A percentile compares a stretch with the other conserved stretches of the same genome.
These are phyloP conservation scores for Wickerhamomyces chaumierensis DNA, from an alignment of 805 yeast species.

Conservation along the genomic window DNA sequence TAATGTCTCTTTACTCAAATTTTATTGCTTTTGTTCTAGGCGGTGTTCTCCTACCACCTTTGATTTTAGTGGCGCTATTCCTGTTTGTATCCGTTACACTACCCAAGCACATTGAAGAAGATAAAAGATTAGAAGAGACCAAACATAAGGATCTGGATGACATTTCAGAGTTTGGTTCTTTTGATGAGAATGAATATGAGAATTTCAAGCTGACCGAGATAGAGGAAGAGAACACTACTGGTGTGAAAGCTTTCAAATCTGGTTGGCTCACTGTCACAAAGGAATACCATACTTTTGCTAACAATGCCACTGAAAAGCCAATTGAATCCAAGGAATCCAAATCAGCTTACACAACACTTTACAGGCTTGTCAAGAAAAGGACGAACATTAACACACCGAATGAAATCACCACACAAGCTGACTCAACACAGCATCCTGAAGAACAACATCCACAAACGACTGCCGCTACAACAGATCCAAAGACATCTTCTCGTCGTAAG, in stretches of 20 bases:
- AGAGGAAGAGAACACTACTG: conserved; percentile 48
- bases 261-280: conserved; percentile 86
- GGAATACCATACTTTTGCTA: conserved; percentile 46
- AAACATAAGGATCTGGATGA: conserved; percentile 9
- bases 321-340: conserved; percentile 20
- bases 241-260: conserved; percentile 48
- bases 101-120: conserved; percentile 21
- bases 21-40: conserved; percentile 54
- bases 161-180: conserved; percentile 9
- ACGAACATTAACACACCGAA: conserved; percentile 1
- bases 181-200: conserved; percentile 19
- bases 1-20: conserved; percentile 10
- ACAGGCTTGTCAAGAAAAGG: conserved; percentile 36
- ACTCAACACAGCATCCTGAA: conserved; percentile 1
- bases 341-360: conserved; percentile 51
- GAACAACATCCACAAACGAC: conserved; percentile 4
- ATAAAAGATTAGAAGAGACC: conserved; percentile 12
- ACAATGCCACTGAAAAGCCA: conserved; percentile 26
- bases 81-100: conserved; percentile 25
- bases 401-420: conserved; percentile 1
- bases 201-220: conserved; percentile 48
- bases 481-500: conserved; percentile 32
- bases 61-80: conserved; percentile 29
- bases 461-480: conserved; percentile 4
- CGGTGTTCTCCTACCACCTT: conserved; percentile 72